Evolutionary conservation across 345 rosid genomes (phyloP), one percentile per base, ranked within the genome.

Genomic region (Bruguiera sexangula): DNA sequence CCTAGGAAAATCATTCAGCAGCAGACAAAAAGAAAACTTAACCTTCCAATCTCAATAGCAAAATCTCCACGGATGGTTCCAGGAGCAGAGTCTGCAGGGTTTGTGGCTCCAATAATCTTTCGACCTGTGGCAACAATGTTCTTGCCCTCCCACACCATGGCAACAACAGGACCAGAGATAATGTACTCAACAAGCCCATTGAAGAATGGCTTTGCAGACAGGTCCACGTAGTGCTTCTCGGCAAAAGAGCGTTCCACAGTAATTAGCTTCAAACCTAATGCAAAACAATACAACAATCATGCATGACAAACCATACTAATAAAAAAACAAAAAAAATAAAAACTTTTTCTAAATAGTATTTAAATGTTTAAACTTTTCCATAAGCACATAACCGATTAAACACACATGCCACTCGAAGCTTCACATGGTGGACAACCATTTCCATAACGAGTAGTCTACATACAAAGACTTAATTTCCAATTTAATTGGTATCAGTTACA

Each of bases 81-180:
- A 11, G 99, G 96, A 54, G 90, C 96, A 60, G 97, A 83, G 0
- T 83, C 88, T 0, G 96, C 86, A 30, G 99, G 99, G 83, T 95
- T 95, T 39, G 99, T 95, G n/a, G 96, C 99, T 60, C 99, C 99
- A 53, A 95, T 95, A 20, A 95, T 87, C 80, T 84, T 92, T 55
- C 99, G 81, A 9, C 97, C 97, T 0, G 97, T 95, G n/a, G 75
- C 18, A 10, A 95, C 99, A 60, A 88, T 93, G 36, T 79, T 81
- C 85, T 92, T 92, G 16, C 99, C 97, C 79, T 95, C 96, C 99
- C 99, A 95, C 66, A 90, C 64, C 99, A 92, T 89, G 15, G 99
- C 99, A 69, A 88, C 92, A 57, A 95, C 99, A 1, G 99, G 96
- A 18, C 99, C 99, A 0, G 97, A 95, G 55, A 88, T 80, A 19